These are phyloP conservation scores for Thymus mandschuricus DNA, from an alignment of 257 asterid species.

Conservation along the genomic window DNA sequence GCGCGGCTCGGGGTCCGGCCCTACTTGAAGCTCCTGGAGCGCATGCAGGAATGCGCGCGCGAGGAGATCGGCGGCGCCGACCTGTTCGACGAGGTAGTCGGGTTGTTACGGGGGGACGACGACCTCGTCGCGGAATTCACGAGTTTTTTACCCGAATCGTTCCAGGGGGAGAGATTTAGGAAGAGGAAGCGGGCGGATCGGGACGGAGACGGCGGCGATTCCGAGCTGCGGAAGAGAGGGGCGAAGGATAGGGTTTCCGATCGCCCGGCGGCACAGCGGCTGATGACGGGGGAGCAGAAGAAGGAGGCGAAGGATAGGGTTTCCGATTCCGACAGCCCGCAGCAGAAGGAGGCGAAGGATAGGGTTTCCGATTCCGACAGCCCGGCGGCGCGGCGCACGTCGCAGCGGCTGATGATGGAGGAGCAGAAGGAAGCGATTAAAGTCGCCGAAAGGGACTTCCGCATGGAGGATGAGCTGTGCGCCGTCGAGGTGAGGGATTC, in stretches of 20 bases:
- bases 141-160: slow-evolving; percentile 3
- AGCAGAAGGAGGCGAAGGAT: background rate
- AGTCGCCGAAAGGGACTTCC: background rate
- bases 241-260: too few species aligned
- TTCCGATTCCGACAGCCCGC: background rate
- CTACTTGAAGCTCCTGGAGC: background rate
- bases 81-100: background rate
- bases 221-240: background rate
- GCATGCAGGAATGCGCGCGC: background rate
- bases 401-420: background rate
- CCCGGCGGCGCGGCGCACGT: background rate
- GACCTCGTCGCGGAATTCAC: slow-evolving; percentile 4
- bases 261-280: too few species aligned
- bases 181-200: background rate
- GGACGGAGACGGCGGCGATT: background rate
- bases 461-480: background rate
- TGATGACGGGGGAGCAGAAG: too few species aligned
- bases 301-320: too few species aligned
- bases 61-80: background rate
- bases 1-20: background rate
- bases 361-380: background rate
- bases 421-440: background rate
- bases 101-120: background rate
- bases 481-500: background rate
- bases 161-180: background rate